Base-by-base conservation (phyloP, 306 rosid species). In the Abrus precatorius region DNA sequence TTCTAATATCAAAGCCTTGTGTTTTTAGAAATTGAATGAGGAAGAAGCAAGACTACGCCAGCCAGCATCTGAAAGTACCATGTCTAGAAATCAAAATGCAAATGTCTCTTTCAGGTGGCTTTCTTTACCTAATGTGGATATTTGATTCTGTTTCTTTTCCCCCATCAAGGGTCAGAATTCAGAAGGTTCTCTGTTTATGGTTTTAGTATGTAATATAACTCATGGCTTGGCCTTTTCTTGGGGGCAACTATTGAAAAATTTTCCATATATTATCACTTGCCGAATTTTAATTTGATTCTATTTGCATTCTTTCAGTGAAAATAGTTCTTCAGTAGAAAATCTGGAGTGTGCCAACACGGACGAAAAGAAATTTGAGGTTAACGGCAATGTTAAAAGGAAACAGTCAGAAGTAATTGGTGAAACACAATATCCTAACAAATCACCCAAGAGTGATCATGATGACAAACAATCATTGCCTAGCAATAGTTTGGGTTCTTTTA, bases 21-120 rank as follows among this genome's bases (percentile, higher is more conserved):
- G 57, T 75, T 20, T 84, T 30, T 85, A 96, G 99, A 93, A 89
- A 93, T 79, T 93, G 90, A 90, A 87, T 73, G 92, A 87, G 85
- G 95, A 80, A 86, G 87, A 83, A 77, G 84, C 81, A 78, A 79
- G 53, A 83, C 74, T 59, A 45, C 52, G 49, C 63, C 90, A 83
- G 85, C 90, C 89, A 36, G 88, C 82, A 59, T 77, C 87, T 63
- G 67, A 87, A 76, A 72, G 84, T 30, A 30, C 87, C 75, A 74
- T 84, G 38, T 84, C 86, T 75, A 84, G 82, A 33, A 78, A 83
- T 79, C 89, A 82, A 81, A 88, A 71, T 78, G 89, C 82, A 80
- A 84, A 65, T 70, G 83, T 9, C 32, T 74, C 92, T 69, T 29
- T 77, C 32, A 86, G 97, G 99, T 96, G 72, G 32, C 61, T 63